Conservation (phyloP, 1,284 basidiomycete genomes). For the Schizophyllum amplum region DNA sequence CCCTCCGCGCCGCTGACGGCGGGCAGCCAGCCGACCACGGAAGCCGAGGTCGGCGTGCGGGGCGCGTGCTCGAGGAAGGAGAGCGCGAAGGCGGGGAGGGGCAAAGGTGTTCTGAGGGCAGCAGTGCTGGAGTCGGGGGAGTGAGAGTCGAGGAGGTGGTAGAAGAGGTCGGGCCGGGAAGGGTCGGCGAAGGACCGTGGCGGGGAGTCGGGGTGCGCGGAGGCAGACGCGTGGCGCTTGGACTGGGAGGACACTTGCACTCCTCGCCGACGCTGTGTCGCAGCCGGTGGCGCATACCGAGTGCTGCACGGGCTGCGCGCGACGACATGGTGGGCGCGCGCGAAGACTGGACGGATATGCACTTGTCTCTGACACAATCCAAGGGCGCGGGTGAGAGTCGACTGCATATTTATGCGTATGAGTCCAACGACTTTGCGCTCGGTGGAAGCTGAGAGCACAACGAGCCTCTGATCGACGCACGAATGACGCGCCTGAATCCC, state of each 20-base stretch:
- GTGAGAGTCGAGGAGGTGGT: slow-evolving; percentile 52
- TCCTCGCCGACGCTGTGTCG: no score
- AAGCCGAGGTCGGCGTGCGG: slow-evolving; percentile 34
- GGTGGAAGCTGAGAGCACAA: background rate
- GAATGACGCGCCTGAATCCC: background rate
- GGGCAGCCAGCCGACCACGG: slow-evolving; percentile 65
- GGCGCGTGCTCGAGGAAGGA: slow-evolving; percentile 49
- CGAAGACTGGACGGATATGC: background rate
- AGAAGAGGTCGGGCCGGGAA: slow-evolving; percentile 55
- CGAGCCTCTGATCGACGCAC: background rate
- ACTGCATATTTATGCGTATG: background rate
- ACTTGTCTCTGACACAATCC: background rate
- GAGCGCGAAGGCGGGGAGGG: slow-evolving; percentile 47
- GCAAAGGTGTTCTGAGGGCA: background rate
- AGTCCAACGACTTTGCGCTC: no score
- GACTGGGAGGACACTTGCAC: no score
- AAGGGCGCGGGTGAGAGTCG: background rate
- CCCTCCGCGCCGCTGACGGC: slow-evolving; percentile 32
- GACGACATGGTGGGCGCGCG: background rate
- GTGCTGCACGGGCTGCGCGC: no score
- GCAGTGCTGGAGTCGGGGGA: slow-evolving; percentile 32
- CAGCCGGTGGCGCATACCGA: no score
- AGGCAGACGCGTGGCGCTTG: background rate
- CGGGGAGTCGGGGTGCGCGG: background rate
- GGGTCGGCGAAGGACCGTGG: slow-evolving; percentile 37